Percentiles rank a stretch among this genome's conserved stretches.
phyloP scores from a whole-genome alignment of 208 protist genomes.

The Trypanosoma lewisi region DNA sequence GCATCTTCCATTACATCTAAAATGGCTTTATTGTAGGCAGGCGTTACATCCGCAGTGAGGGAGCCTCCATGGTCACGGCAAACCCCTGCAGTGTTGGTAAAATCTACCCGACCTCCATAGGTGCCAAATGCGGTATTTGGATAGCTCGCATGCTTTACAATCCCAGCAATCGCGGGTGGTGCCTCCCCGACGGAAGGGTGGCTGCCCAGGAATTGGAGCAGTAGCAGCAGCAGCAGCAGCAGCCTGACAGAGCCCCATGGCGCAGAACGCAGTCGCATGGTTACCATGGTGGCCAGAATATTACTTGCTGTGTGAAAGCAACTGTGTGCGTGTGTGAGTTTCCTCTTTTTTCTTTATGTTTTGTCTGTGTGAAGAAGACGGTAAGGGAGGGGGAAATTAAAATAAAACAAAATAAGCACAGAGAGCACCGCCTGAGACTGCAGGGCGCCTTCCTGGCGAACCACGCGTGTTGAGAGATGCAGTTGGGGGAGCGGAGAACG shows the following conservation, averaged over 20 bases:
- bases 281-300: no score
- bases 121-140: not conserved
- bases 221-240: slow-evolving; percentile 1
- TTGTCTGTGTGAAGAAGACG: no score
- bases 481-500: no score
- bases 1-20: not conserved
- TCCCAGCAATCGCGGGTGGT: not conserved
- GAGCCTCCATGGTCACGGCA: not conserved
- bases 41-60: slow-evolving; percentile 2
- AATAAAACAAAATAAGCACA: no score
- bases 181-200: not conserved
- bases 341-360: no score
- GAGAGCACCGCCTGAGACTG: no score
- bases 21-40: not conserved
- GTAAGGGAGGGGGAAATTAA: no score
- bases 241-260: not conserved
- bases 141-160: not conserved
- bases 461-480: no score
- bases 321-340: no score
- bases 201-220: not conserved
- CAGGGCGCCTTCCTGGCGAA: no score
- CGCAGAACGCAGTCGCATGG: slow-evolving; percentile 1
- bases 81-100: not conserved
- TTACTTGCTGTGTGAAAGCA: no score
- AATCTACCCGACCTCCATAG: slow-evolving; percentile 5